Conservation (phyloP, 2,329 filamentous ascomycete genomes). For the Calonectria hawksworthii region DNA sequence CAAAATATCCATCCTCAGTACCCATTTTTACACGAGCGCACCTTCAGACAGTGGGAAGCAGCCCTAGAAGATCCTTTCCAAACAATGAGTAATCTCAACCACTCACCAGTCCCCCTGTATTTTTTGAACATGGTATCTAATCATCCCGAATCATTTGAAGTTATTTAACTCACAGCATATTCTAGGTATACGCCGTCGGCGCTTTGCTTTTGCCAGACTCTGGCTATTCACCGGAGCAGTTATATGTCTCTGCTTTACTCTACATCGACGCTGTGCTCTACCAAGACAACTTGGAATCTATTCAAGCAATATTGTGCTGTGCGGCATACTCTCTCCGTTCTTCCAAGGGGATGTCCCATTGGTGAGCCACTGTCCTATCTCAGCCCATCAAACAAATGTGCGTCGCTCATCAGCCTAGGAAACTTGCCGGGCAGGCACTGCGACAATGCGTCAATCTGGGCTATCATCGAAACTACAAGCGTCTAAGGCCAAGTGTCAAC, state of each 20-base stretch:
- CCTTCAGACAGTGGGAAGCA: constrained; percentile 49
- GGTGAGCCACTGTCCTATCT: no score
- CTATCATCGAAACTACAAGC: constrained; percentile 20
- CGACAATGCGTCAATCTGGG: constrained; percentile 29
- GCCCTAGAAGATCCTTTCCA: constrained; percentile 31
- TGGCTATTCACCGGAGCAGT: constrained; percentile 28
- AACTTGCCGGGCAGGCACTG: constrained; percentile 23
- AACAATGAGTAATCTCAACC: background rate
- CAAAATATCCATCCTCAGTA: constrained; percentile 55
- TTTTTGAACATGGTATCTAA: constrained; percentile 30
- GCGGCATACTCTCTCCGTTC: constrained; percentile 9
- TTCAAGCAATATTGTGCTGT: constrained; percentile 8
- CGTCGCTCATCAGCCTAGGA: background rate
- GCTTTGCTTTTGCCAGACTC: constrained; percentile 20
- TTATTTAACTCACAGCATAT: background rate
- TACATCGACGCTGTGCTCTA: constrained; percentile 35
- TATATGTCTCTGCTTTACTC: constrained; percentile 40
- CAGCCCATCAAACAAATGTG: background rate
- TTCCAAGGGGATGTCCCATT: constrained; percentile 5
- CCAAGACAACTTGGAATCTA: background rate
- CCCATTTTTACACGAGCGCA: constrained; percentile 53
- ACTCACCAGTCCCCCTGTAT: background rate
- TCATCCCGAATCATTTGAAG: no score
- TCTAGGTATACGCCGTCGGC: constrained; percentile 36
- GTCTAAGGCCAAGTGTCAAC: background rate